phyloP scores from a whole-genome alignment of 2,329 filamentous ascomycete species.

The Epichloe uncinata region DNA sequence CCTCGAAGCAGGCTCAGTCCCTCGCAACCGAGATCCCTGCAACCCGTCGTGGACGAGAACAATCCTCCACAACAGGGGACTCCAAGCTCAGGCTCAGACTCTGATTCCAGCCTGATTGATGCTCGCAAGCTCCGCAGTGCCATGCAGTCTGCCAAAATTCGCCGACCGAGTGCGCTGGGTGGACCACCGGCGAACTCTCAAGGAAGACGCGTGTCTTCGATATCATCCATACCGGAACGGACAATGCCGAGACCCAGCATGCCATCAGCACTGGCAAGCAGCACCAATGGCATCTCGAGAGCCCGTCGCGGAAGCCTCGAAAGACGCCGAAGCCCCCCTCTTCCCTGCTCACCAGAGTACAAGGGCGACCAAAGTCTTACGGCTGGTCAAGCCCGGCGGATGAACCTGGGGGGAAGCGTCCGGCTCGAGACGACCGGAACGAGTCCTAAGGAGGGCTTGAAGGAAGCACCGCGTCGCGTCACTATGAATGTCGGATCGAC shows the following conservation, averaged over 20 bases:
- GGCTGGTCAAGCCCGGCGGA: slow-evolving; percentile 41
- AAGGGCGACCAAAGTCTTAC: slow-evolving; percentile 30
- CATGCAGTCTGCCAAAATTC: slow-evolving; percentile 35
- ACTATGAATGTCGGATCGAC: slow-evolving; percentile 24
- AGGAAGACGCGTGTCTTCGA: slow-evolving; percentile 32
- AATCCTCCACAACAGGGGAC: slow-evolving; percentile 29
- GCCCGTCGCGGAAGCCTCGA: slow-evolving; percentile 37
- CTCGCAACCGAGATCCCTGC: slow-evolving; percentile 13
- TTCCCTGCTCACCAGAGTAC: slow-evolving; percentile 36
- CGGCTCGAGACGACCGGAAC: slow-evolving; percentile 15
- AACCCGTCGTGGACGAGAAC: slow-evolving; percentile 36
- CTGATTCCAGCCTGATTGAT: slow-evolving; percentile 37
- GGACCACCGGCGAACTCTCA: slow-evolving; percentile 20
- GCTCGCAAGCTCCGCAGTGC: slow-evolving; percentile 41
- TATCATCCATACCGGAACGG: slow-evolving; percentile 20
- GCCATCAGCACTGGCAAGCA: slow-evolving; percentile 31
- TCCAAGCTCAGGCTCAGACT: slow-evolving; percentile 30
- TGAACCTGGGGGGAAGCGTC: slow-evolving; percentile 37
- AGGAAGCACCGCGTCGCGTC: slow-evolving; percentile 20
- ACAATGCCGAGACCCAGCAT: slow-evolving; percentile 20
- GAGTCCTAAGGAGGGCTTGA: slow-evolving; percentile 13
- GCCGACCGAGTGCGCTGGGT: slow-evolving; percentile 26
- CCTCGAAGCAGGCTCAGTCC: slow-evolving; percentile 11
- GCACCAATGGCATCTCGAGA: slow-evolving; percentile 42
- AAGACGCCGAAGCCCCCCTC: slow-evolving; percentile 40